phyloP scores from a whole-genome alignment of 1,284 basidiomycete genomes.

The Stygiomarasmius scandens region DNA sequence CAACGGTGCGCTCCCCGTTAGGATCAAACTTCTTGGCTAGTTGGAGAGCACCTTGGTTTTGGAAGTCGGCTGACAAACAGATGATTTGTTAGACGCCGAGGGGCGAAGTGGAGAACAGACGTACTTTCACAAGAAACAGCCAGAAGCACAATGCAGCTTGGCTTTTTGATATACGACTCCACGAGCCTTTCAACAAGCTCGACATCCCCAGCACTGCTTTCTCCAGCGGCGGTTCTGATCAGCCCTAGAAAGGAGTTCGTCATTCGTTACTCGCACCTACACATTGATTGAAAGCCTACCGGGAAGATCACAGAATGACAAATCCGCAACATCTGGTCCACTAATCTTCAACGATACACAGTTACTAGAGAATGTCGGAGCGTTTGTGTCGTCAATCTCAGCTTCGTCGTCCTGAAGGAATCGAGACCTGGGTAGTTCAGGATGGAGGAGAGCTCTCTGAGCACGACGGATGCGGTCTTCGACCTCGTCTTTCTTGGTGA shows the following conservation, averaged over 20 bases:
- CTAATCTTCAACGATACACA: conserved; percentile 68
- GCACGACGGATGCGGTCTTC: conserved; percentile 70
- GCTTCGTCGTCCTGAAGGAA: conserved; percentile 42
- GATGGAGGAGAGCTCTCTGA: conserved; percentile 74
- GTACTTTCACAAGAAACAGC: conserved; percentile 76
- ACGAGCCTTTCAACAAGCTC: conserved; percentile 65
- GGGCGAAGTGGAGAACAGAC: conserved; percentile 23
- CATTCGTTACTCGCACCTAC: neutral
- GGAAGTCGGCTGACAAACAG: conserved; percentile 63
- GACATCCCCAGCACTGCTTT: conserved; percentile 57
- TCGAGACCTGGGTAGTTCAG: conserved; percentile 31
- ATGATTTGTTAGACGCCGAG: neutral
- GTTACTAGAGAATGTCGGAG: conserved; percentile 56
- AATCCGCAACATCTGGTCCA: conserved; percentile 67
- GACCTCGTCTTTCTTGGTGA: conserved; percentile 54
- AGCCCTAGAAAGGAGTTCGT: conserved; percentile 46
- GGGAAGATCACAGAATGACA: conserved; percentile 75
- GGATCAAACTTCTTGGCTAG: conserved; percentile 62
- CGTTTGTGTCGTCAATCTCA: conserved; percentile 24
- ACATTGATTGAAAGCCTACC: conserved; percentile 39
- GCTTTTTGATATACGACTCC: conserved; percentile 58
- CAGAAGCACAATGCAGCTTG: conserved; percentile 69
- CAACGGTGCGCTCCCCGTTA: conserved; percentile 67
- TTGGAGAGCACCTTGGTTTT: conserved; percentile 69
- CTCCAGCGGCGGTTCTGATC: conserved; percentile 57